These are phyloP conservation scores for Dittrichia graveolens DNA, from an alignment of 129 eudicot genomes.

Conservation along the genomic window DNA sequence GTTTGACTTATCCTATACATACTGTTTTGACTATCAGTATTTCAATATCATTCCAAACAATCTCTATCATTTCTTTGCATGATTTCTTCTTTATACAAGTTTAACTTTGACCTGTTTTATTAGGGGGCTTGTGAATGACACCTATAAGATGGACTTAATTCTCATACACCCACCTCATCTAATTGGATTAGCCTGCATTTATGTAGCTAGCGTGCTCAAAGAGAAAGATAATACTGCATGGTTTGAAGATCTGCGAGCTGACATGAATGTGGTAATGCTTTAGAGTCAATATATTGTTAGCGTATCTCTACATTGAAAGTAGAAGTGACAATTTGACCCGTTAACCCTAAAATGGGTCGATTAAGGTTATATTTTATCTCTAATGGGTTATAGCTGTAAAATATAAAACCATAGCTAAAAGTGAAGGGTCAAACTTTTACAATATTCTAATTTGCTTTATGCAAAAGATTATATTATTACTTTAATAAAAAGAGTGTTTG, in stretches of 20 bases:
- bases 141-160: conserved; percentile 93
- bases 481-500: too few species aligned
- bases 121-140: conserved; percentile 97
- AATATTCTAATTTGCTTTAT: too few species aligned
- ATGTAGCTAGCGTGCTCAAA: conserved; percentile 78
- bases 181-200: conserved; percentile 92
- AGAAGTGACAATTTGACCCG: too few species aligned
- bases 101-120: background rate
- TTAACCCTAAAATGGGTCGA: too few species aligned
- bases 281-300: background rate
- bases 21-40: background rate
- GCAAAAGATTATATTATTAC: too few species aligned
- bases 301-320: background rate
- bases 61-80: background rate
- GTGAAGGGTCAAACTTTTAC: too few species aligned
- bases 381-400: background rate
- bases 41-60: conserved; percentile 8
- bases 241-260: conserved; percentile 97
- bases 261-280: conserved; percentile 80
- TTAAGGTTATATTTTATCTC: too few species aligned
- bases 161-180: conserved; percentile 90
- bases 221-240: conserved; percentile 92
- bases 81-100: conserved; percentile 4
- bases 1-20: conserved; percentile 13
- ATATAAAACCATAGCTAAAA: too few species aligned